These are phyloP conservation scores for Hibiscus mutabilis DNA, from an alignment of 345 rosid genomes.

Conservation along the genomic window DNA sequence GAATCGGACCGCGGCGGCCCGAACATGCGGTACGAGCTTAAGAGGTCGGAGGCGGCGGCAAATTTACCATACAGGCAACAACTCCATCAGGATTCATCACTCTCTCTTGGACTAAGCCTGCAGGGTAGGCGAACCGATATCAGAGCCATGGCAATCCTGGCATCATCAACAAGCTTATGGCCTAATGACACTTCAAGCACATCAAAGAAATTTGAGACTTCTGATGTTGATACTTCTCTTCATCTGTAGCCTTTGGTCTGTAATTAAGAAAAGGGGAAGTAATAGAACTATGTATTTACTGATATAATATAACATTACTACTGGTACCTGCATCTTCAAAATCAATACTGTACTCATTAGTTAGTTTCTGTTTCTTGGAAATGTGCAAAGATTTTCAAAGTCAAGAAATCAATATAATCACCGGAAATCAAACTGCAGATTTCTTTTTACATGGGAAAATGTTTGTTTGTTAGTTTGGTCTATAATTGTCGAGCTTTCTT, in stretches of 20 bases:
- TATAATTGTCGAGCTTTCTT: too few relatives aligned
- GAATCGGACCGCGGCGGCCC: slow-evolving; percentile 15
- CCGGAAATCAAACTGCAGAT: too few relatives aligned
- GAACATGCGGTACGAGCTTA: slow-evolving; percentile 7
- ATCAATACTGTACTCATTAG: too few relatives aligned
- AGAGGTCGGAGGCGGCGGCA: background rate
- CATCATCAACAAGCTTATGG: slow-evolving; percentile 28
- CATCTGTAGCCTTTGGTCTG: slow-evolving; percentile 37
- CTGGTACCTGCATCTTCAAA: background rate
- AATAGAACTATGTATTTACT: slow-evolving; percentile 1
- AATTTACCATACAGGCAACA: slow-evolving; percentile 14
- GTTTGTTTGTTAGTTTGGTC: too few relatives aligned
- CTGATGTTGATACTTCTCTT: slow-evolving; percentile 74
- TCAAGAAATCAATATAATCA: too few relatives aligned
- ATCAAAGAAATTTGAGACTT: slow-evolving; percentile 29
- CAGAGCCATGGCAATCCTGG: slow-evolving; percentile 8
- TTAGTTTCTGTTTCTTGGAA: too few relatives aligned
- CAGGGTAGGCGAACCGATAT: slow-evolving; percentile 14
- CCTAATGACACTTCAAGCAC: slow-evolving; percentile 19
- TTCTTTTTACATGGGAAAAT: too few relatives aligned
- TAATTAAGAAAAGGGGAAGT: background rate
- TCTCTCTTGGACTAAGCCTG: slow-evolving; percentile 40
- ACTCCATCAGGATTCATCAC: slow-evolving; percentile 26
- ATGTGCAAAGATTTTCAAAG: too few relatives aligned
- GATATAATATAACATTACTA: background rate